Base-by-base conservation (phyloP, 306 rosid genomes). In the Dalbergia oliveri region DNA sequence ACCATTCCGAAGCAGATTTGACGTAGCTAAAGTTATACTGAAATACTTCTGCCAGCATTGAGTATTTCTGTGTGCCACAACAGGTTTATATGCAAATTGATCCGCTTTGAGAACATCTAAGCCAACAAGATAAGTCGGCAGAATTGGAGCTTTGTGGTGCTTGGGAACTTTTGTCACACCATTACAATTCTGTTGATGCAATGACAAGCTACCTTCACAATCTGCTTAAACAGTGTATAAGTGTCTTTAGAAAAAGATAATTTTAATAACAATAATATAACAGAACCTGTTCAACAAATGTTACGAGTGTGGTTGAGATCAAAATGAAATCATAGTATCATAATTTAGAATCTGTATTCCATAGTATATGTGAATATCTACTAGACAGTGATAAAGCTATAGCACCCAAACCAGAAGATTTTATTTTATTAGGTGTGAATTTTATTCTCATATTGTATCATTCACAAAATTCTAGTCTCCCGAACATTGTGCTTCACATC, bases 101-200 rank as follows among this genome's bases (percentile, higher is more conserved):
- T 90, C 95, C 11, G 83, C 87, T 85, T 87, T 91, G 76, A 95
- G 85, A 80, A 87, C 79, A 85, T 89, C 95, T 39, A 89, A 75
- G 88, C 96, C 90, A 84, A 93, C 97, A 41, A 84, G 83, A 76
- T 95, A 95, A 47, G 91, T 89, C 73, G 98, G 97, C 8, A 87
- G 80, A 72, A 81, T 56, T 23, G 83, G 82, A 73, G 73, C 73
- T 77, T 82, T 84, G 76, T 62, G 76, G 83, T 61, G 62, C 82
- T 84, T 83, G 73, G 88, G 79, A 81, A 62, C 79, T 86, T 83
- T 82, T 69, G 76, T 69, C 58, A 73, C 87, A 79, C 78, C 91
- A 69, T 78, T 75, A 87, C 81, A 75, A 43, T 77, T 78, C 56
- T 47, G 79, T 39, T 69, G 80, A 79, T 47, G 72, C 72, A 43